Evolutionary conservation across 352 stramenopile species (phyloP), one percentile per base, ranked within the genome.

Genomic region (Plasmopara muralis): DNA sequence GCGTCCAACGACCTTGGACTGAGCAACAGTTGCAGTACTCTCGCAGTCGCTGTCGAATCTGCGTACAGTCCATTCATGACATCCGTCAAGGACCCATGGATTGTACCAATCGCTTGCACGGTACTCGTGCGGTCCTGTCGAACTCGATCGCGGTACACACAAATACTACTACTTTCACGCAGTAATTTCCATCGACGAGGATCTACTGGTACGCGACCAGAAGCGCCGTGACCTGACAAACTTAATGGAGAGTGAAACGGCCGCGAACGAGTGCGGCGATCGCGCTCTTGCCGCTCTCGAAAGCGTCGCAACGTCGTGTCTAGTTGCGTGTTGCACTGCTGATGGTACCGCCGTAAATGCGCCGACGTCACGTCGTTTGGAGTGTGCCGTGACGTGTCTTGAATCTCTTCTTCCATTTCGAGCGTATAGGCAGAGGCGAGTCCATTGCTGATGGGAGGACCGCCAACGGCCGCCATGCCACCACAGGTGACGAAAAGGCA

Each of bases 61-160:
- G 79, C 79, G 53, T 90, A 90, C 18, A 90, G 53, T 0, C 79
- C 79, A 53, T 87, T 85, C 77, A 88, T 83, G 57, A 88, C 68
- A 59, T 90, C 79, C 14, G 48, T 63, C 5, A 90, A 62, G 29
- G 77, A 68, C 28, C 77, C 79, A 41, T 83, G 77, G 9, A 90
- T 49, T 8, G 79, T 75, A 9, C 79, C 79, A 41, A 68, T 58
- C 13, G 79, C 79, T 58, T 88, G 66, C 37, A 90, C 73, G 2
- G 68, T 72, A 34, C 50, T 71, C 35, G 64, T 77, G 41, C 62
- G 75, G 43, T 72, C 49, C 25, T 71, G 71, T 10, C 73, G 69
- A 16, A 53, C 62, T 6, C 68, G 67, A 28, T 72, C 54, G 12
- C 77, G 69, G 44, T 78, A 87, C 4, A 88, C 79, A 16, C 73